Conservation (phyloP, 164 flowering plant genomes). For the Akebia trifoliata region DNA sequence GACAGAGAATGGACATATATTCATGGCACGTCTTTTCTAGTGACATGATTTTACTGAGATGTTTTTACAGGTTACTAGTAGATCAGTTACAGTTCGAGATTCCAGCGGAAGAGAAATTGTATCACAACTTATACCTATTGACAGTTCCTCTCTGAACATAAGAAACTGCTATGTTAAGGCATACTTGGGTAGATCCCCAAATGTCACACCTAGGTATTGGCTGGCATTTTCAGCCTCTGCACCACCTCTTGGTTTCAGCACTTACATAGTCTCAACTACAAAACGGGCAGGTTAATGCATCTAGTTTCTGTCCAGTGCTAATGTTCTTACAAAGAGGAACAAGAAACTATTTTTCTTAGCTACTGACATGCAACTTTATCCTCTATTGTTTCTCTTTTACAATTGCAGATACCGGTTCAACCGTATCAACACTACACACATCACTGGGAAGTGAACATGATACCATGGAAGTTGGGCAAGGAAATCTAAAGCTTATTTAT, state of each 20-base stretch:
- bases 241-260: constrained; percentile 91
- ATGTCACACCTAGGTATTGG: constrained; percentile 57
- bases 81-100: constrained; percentile 52
- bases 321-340: not conserved
- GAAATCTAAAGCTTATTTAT: constrained; percentile 62
- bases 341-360: constrained; percentile 1
- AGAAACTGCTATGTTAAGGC: constrained; percentile 61
- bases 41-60: constrained; percentile 11
- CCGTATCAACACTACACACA: constrained; percentile 33
- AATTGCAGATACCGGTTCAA: constrained; percentile 44
- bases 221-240: constrained; percentile 73
- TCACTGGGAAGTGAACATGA: constrained; percentile 25
- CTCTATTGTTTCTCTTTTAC: constrained; percentile 8
- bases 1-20: not conserved
- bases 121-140: constrained; percentile 65
- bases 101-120: constrained; percentile 57
- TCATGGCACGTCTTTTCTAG: constrained; percentile 1
- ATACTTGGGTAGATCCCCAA: constrained; percentile 50
- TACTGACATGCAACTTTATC: not conserved
- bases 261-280: constrained; percentile 51
- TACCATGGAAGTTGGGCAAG: constrained; percentile 71
- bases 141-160: constrained; percentile 29
- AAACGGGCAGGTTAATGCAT: constrained; percentile 40
- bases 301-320: not conserved
- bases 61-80: constrained; percentile 62